Conservation (phyloP, 2,329 filamentous ascomycete species). For the Daldinia sp. region DNA sequence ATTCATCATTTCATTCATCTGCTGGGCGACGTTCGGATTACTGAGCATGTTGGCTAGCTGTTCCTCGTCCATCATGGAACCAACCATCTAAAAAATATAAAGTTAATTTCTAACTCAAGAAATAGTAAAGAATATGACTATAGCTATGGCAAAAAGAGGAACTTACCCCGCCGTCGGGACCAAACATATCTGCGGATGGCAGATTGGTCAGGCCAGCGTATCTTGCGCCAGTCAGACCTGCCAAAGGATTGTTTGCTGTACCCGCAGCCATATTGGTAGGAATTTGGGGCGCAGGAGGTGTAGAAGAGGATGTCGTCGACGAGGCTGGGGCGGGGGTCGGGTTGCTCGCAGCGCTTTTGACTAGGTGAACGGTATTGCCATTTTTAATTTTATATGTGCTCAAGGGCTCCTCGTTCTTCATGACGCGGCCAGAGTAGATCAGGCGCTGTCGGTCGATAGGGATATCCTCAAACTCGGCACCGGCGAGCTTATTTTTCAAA, state of each 20-base stretch:
- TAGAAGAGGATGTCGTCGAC: constrained; percentile 56
- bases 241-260: constrained; percentile 87
- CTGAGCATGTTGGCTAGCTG: constrained; percentile 86
- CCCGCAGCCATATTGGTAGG: constrained; percentile 84
- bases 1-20: constrained; percentile 93
- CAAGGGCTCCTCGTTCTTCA: constrained; percentile 93
- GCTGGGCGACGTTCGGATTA: constrained; percentile 86
- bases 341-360: constrained; percentile 96
- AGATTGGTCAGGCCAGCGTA: constrained; percentile 94
- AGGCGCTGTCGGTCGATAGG: constrained; percentile 90
- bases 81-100: constrained; percentile 77
- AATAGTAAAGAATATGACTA: not conserved
- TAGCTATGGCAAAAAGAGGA: not conserved
- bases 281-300: constrained; percentile 68
- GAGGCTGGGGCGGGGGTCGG: constrained; percentile 61
- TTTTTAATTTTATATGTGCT: constrained; percentile 93
- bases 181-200: constrained; percentile 88
- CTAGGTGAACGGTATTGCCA: constrained; percentile 94
- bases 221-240: constrained; percentile 89
- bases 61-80: constrained; percentile 81
- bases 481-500: constrained; percentile 88
- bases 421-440: constrained; percentile 96
- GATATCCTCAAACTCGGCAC: constrained; percentile 85
- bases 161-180: constrained; percentile 92
- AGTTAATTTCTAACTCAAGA: constrained; percentile 44